These are phyloP conservation scores for Quambalaria eucalypti DNA, from an alignment of 1,284 basidiomycete genomes.

Conservation along the genomic window DNA sequence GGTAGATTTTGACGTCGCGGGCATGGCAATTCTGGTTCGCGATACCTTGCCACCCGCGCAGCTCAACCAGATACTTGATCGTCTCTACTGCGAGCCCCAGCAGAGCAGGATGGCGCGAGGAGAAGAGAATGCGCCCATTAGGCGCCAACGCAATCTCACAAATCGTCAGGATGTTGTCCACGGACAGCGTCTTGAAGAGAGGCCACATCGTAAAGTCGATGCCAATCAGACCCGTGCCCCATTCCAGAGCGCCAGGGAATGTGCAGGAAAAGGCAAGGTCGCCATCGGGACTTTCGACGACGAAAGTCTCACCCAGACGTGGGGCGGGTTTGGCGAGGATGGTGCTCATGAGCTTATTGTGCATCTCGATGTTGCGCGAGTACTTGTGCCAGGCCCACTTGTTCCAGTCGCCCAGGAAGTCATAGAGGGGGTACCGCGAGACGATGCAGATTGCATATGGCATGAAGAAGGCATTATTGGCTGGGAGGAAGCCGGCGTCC, in stretches of 20 bases:
- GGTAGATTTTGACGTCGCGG: slow-evolving; percentile 75
- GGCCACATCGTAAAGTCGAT: slow-evolving; percentile 86
- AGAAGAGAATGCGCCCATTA: slow-evolving; percentile 80
- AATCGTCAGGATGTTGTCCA: slow-evolving; percentile 86
- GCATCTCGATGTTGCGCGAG: slow-evolving; percentile 45
- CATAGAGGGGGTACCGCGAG: slow-evolving; percentile 42
- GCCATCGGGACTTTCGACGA: slow-evolving; percentile 26
- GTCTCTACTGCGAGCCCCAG: slow-evolving; percentile 80
- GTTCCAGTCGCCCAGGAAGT: slow-evolving; percentile 44
- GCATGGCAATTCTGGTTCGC: slow-evolving; percentile 55
- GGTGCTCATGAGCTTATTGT: slow-evolving; percentile 46
- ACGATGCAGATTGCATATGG: slow-evolving; percentile 44
- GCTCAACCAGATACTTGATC: slow-evolving; percentile 81
- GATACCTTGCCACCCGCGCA: slow-evolving; percentile 88
- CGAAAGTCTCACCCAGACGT: slow-evolving; percentile 35
- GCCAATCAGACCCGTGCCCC: slow-evolving; percentile 47
- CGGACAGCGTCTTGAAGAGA: slow-evolving; percentile 81
- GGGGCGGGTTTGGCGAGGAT: slow-evolving; percentile 44
- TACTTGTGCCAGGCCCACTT: slow-evolving; percentile 47
- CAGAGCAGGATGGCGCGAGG: slow-evolving; percentile 81
- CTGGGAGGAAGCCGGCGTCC: slow-evolving; percentile 21
- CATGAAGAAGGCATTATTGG: slow-evolving; percentile 39
- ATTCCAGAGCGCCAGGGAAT: slow-evolving; percentile 49
- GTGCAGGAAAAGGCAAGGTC: slow-evolving; percentile 43
- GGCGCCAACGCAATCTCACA: slow-evolving; percentile 92